These are phyloP conservation scores for Neonectria ditissima DNA, from an alignment of 2,329 filamentous ascomycete genomes.

Conservation along the genomic window DNA sequence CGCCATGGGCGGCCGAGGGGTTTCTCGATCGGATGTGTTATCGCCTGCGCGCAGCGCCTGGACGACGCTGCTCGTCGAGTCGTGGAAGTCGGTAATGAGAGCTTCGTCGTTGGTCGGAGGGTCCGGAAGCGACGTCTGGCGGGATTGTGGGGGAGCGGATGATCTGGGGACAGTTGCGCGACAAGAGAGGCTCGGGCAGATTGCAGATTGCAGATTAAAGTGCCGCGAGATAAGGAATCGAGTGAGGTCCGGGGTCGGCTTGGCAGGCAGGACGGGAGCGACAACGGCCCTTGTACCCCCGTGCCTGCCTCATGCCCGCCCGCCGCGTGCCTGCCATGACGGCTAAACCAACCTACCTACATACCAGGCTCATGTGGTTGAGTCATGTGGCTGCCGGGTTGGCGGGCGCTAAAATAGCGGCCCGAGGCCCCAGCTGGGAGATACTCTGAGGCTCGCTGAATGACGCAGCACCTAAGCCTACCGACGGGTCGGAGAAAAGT, in stretches of 20 bases:
- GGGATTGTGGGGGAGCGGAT: constrained; percentile 9
- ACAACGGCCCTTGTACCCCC: neutral
- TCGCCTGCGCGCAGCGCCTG: neutral
- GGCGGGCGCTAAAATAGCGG: constrained; percentile 14
- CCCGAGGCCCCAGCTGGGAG: neutral
- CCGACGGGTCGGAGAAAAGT: neutral
- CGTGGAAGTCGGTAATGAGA: neutral
- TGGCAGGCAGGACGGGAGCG: neutral
- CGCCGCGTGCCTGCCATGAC: neutral
- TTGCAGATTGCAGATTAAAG: neutral
- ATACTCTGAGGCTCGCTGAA: neutral
- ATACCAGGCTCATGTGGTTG: constrained; percentile 30
- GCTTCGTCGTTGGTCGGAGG: constrained; percentile 1
- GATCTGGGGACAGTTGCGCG: constrained; percentile 30
- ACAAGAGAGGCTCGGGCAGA: neutral
- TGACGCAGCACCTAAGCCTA: neutral
- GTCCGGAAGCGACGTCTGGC: neutral
- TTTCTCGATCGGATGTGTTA: neutral
- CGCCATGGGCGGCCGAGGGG: neutral
- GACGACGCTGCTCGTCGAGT: neutral
- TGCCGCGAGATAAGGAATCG: constrained; percentile 33
- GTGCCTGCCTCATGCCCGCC: neutral
- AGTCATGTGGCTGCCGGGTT: constrained; percentile 34
- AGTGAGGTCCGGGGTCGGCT: constrained; percentile 22
- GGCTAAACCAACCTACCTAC: neutral